Evolutionary conservation across 2,329 filamentous ascomycete genomes (phyloP).

Genomic region (Colletotrichum tamarilloi): DNA sequence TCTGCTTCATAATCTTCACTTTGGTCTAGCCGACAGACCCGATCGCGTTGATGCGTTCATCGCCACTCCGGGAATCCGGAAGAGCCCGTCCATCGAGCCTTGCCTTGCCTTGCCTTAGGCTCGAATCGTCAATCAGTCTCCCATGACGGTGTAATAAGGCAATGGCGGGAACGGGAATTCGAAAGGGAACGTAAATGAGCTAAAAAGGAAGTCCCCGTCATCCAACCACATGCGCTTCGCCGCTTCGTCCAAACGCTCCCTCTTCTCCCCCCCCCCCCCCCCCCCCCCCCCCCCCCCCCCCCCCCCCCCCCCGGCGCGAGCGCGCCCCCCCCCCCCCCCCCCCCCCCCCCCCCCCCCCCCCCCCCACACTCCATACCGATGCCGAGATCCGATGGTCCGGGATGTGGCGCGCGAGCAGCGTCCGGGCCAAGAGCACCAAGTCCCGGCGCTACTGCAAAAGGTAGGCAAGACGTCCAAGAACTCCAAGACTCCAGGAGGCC

Average conservation of each 20-base stretch:
- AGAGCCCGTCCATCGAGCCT: too few relatives aligned
- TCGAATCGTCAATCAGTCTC: neutral
- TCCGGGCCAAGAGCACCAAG: constrained; percentile 16
- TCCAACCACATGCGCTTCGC: neutral
- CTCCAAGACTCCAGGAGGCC: neutral
- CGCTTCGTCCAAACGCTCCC: constrained; percentile 20
- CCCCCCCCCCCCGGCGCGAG: too few relatives aligned
- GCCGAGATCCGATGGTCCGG: constrained; percentile 32
- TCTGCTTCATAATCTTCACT: neutral
- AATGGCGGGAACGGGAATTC: neutral
- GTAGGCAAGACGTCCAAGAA: neutral
- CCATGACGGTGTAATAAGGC: neutral
- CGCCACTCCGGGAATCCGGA: neutral
- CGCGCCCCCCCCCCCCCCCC: too few relatives aligned
- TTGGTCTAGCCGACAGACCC: neutral
- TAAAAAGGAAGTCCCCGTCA: neutral
- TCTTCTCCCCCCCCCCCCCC: too few relatives aligned
- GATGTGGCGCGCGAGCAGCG: constrained; percentile 26
- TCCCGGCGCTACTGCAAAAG: constrained; percentile 15
- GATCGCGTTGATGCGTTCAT: neutral
- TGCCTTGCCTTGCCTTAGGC: neutral
- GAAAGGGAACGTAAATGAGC: neutral
- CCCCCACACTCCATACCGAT: neutral
- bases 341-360: too few relatives aligned
- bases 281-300: too few relatives aligned